Conservation (phyloP, 1,139 yeast genomes). For the Yamadazyma membranifaciens region DNA sequence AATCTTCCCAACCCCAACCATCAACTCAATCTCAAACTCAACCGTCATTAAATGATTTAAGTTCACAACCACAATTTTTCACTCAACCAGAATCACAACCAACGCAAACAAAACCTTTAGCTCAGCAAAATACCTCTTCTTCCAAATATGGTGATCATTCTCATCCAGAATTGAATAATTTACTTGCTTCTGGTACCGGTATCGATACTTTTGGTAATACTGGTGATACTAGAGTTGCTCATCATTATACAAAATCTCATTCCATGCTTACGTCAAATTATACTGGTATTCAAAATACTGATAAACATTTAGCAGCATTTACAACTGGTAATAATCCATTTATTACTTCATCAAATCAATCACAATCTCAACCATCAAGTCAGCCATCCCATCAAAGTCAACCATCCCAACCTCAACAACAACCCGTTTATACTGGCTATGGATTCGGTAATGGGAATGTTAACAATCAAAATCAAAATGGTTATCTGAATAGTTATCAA, state of each 20-base stretch:
- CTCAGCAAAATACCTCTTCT: conserved; percentile 32
- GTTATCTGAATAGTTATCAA: background rate
- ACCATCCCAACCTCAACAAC: conserved; percentile 16
- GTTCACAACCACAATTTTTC: conserved; percentile 23
- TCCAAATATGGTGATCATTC: conserved; percentile 52
- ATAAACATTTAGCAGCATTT: conserved; percentile 38
- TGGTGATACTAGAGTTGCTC: conserved; percentile 86
- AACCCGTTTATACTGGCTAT: conserved; percentile 73
- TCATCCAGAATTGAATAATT: conserved; percentile 67
- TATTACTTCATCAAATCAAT: conserved; percentile 54
- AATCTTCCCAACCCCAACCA: conserved; percentile 23
- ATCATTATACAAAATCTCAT: conserved; percentile 84
- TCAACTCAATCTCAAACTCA: conserved; percentile 19
- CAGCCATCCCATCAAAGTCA: conserved; percentile 12
- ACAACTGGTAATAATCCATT: conserved; percentile 68
- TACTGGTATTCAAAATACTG: conserved; percentile 62
- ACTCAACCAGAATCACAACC: conserved; percentile 22
- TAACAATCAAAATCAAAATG: conserved; percentile 1
- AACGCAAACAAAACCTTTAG: conserved; percentile 21
- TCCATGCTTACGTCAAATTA: conserved; percentile 85
- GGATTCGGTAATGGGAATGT: conserved; percentile 74
- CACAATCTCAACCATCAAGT: conserved; percentile 17
- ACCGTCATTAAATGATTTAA: conserved; percentile 22
- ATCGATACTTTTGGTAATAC: conserved; percentile 95
- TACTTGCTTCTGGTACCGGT: conserved; percentile 87